Conservation (phyloP, 352 stramenopile species). For the Phytophthora podocarpi region DNA sequence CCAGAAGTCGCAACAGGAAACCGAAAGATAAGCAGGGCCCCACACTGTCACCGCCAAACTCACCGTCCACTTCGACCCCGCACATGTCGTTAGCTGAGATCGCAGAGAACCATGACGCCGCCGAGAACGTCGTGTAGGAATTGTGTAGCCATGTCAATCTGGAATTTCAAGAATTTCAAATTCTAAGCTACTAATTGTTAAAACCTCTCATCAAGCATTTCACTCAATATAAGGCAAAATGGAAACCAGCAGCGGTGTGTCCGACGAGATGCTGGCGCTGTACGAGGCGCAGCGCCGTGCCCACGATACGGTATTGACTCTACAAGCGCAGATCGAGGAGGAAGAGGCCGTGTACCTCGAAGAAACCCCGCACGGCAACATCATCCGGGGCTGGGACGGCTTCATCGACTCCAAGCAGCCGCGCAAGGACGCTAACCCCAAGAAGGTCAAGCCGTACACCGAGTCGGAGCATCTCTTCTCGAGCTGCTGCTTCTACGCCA, state of each 20-base stretch:
- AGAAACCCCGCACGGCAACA: slow-evolving; percentile 86
- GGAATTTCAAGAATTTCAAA: slow-evolving; percentile 7
- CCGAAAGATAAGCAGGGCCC: slow-evolving; percentile 14
- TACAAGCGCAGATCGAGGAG: slow-evolving; percentile 82
- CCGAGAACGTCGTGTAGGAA: slow-evolving; percentile 32
- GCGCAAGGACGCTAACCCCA: slow-evolving; percentile 75
- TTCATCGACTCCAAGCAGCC: slow-evolving; percentile 85
- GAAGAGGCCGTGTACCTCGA: slow-evolving; percentile 81
- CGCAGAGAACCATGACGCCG: slow-evolving; percentile 50
- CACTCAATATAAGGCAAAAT: slow-evolving; percentile 5
- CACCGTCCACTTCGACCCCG: slow-evolving; percentile 18
- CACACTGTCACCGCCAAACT: slow-evolving; percentile 22
- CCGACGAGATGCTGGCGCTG: slow-evolving; percentile 75
- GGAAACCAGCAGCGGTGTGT: slow-evolving; percentile 31
- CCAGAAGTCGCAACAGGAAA: slow-evolving; percentile 11
- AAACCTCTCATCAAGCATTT: not conserved
- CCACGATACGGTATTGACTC: slow-evolving; percentile 70
- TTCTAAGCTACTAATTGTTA: no score
- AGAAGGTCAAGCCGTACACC: slow-evolving; percentile 84
- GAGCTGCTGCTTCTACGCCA: slow-evolving; percentile 68
- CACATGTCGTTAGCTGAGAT: slow-evolving; percentile 62
- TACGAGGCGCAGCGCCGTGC: slow-evolving; percentile 72
- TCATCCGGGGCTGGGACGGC: slow-evolving; percentile 87
- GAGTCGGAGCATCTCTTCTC: slow-evolving; percentile 84
- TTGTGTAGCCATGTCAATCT: slow-evolving; percentile 23